Evolutionary conservation across 805 yeast species (phyloP), one percentile per base, ranked within the genome.

Genomic region (Osmozyma mogii): DNA sequence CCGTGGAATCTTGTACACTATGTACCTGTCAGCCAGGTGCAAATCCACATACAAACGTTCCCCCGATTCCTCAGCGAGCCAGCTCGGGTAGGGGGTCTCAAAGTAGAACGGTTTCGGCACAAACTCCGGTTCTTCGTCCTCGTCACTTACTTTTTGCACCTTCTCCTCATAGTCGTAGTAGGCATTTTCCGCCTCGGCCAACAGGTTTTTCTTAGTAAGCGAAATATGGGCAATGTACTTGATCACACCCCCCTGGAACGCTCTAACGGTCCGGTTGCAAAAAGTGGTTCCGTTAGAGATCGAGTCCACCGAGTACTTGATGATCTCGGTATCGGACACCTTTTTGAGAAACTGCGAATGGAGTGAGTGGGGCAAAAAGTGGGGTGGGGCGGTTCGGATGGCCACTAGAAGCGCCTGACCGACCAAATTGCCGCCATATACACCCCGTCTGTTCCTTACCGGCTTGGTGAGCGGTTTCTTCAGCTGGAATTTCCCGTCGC

Each of bases 281-380:
- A 58, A 62, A 22, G 47, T 49, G 25, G 50, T 52, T 5, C 65
- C 65, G 18, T 53, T 52, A 32, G 49, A 52, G n/a, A 55, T 34
- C 17, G 47, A 47, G 28, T 58, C 65, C 8, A 61, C 62, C 19
- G 48, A 45, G 41, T 52, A 59, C 22, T 43, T 43, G 30, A 63
- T 50, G 2, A 50, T 50, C 2, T 23, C 28, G 10, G 38, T 28
- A 31, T 56, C 65, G 30, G 44, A 49, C n/a, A 58, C 64, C 9
- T 62, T 60, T 34, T 57, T 56, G 15, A 60, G 50, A 34, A 62
- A 61, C 34, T 54, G 58, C 12, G 61, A 55, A 35, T 62, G 68
- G 21, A 61, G 42, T 2, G 66, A 60, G 29, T 61, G 64, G 2
- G 69, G 69, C n/a, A n/a, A n/a, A n/a, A n/a, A n/a, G n/a, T n/a